Evolutionary conservation across 768 basidiomycete genomes (phyloP).

Genomic region (Podaxis rugospora): DNA sequence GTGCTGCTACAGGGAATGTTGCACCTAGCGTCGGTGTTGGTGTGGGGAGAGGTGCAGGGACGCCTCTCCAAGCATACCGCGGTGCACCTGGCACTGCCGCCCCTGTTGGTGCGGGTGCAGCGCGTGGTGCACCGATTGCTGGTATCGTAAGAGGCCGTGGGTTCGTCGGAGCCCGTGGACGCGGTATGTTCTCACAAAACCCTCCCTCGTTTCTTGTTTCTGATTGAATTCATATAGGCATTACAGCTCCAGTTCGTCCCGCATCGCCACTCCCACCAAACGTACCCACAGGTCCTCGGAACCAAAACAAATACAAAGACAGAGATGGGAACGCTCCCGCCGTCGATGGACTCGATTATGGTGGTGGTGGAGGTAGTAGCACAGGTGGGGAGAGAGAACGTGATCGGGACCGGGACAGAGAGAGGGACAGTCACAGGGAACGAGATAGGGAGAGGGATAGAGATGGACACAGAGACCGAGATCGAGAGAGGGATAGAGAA

Average conservation of each 20-base stretch:
- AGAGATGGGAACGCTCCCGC: constrained; percentile 81
- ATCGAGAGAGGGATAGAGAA: constrained; percentile 3
- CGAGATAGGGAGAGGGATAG: constrained; percentile 4
- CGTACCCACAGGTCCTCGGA: constrained; percentile 84
- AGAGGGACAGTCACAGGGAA: background rate
- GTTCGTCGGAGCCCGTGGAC: constrained; percentile 37
- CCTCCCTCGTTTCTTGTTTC: constrained; percentile 7
- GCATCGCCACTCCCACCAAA: constrained; percentile 83
- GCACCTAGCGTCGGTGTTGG: background rate
- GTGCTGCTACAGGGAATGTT: background rate
- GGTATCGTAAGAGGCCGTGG: constrained; percentile 36
- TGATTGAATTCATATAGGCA: constrained; percentile 22
- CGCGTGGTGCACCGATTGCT: constrained; percentile 32
- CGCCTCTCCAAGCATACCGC: constrained; percentile 6
- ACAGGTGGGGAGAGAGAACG: background rate
- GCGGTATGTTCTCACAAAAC: constrained; percentile 22
- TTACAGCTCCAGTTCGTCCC: constrained; percentile 61
- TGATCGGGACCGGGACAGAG: constrained; percentile 27
- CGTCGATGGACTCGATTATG: constrained; percentile 87
- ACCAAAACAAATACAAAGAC: constrained; percentile 89
- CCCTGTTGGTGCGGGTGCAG: constrained; percentile 29
- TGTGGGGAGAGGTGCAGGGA: constrained; percentile 18
- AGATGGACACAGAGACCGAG: background rate
- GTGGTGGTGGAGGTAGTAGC: constrained; percentile 48
- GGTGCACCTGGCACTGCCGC: constrained; percentile 21